A percentile compares a stretch with the other conserved stretches of the same genome.
These are phyloP conservation scores for Fusarium ambrosium DNA, from an alignment of 2,329 filamentous ascomycete species.

Conservation along the genomic window DNA sequence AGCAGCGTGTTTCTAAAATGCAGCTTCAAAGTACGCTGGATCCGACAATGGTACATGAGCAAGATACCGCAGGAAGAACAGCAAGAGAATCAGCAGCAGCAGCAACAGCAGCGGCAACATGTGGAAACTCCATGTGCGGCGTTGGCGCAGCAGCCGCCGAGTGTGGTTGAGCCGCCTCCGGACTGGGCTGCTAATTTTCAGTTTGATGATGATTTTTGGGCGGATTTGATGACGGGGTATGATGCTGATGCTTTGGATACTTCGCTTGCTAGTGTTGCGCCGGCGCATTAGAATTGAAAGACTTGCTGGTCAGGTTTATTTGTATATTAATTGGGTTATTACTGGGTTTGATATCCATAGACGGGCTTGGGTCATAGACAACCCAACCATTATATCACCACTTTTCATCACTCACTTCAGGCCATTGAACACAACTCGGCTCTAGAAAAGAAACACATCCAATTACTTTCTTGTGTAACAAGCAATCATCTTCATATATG, in stretches of 20 bases:
- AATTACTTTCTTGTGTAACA: not conserved
- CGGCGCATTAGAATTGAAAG: not conserved
- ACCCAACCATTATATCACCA: not conserved
- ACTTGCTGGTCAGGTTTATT: not conserved
- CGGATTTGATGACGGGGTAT: slow-evolving; percentile 43
- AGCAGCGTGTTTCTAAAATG: slow-evolving; percentile 50
- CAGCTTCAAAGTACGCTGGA: slow-evolving; percentile 55
- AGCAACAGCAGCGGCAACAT: not conserved
- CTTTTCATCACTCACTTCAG: not conserved
- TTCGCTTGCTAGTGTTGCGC: slow-evolving; percentile 3
- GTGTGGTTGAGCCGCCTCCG: slow-evolving; percentile 8
- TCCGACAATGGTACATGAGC: slow-evolving; percentile 55
- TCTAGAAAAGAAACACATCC: not conserved
- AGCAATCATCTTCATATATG: not conserved
- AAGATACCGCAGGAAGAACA: slow-evolving; percentile 40
- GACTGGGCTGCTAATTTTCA: slow-evolving; percentile 44
- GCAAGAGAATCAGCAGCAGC: not conserved
- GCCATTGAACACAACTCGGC: not conserved
- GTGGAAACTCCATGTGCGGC: slow-evolving; percentile 14
- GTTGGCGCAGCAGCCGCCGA: slow-evolving; percentile 15
- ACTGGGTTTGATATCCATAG: not conserved
- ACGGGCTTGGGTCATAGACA: not conserved
- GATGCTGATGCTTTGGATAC: slow-evolving; percentile 29
- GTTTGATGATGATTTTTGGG: slow-evolving; percentile 50
- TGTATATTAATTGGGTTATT: not conserved